Percentiles rank a stretch among this genome's conserved stretches.
These are phyloP conservation scores for Phtheirospermum japonicum DNA, from an alignment of 257 asterid species.

Conservation along the genomic window DNA sequence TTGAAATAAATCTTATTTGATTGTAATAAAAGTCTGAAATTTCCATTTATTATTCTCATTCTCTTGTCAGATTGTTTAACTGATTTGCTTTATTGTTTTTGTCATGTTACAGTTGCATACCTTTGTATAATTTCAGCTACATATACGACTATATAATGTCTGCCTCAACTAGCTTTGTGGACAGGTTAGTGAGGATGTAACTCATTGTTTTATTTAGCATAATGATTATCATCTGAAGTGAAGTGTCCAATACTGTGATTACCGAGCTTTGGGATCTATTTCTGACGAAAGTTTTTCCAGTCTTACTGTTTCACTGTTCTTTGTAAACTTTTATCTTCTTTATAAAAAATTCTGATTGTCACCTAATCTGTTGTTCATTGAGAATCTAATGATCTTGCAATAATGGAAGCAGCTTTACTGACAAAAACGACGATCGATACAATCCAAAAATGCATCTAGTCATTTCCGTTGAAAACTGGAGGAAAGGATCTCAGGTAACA, in stretches of 20 bases:
- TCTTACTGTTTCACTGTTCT: not conserved
- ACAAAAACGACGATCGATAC: constrained; percentile 64
- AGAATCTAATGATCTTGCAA: constrained; percentile 19
- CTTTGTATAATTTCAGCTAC: constrained; percentile 75
- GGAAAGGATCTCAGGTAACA: constrained; percentile 85
- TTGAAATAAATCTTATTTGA: not conserved
- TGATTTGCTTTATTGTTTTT: constrained; percentile 19
- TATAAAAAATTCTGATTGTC: not conserved
- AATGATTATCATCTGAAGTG: not conserved
- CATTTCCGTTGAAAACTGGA: constrained; percentile 65
- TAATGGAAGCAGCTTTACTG: constrained; percentile 55
- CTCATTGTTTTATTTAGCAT: constrained; percentile 3
- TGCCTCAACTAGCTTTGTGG: constrained; percentile 66
- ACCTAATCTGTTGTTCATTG: not conserved
- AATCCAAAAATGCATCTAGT: constrained; percentile 74
- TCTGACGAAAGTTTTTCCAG: not conserved
- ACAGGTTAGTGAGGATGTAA: constrained; percentile 54
- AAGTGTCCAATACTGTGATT: not conserved
- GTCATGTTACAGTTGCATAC: constrained; percentile 64
- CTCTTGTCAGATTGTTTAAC: constrained; percentile 14
- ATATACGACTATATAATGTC: constrained; percentile 71
- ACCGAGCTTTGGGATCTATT: not conserved
- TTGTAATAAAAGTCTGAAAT: not conserved
- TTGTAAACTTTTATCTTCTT: not conserved
- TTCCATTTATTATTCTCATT: constrained; percentile 3